Conservation (phyloP, 192 early-diverging fungal genomes). For the Pilaira anomala region DNA sequence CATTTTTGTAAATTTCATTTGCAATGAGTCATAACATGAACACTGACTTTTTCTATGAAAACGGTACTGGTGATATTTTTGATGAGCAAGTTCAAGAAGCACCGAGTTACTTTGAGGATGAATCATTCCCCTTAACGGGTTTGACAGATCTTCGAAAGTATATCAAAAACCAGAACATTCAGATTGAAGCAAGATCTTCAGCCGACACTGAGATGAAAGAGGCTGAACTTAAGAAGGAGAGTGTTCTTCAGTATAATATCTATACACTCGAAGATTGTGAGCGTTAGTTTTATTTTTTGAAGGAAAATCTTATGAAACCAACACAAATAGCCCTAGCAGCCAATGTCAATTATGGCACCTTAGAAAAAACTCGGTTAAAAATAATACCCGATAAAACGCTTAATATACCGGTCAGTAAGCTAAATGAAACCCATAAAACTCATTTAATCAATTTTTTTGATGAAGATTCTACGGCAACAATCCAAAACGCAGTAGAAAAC, state of each 20-base stretch:
- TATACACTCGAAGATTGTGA: constrained; percentile 15
- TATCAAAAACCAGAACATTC: constrained; percentile 10
- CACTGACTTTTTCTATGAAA: constrained; percentile 15
- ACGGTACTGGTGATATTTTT: constrained; percentile 3
- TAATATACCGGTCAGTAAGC: constrained; percentile 9
- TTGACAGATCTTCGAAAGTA: constrained; percentile 13
- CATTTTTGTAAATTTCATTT: background rate
- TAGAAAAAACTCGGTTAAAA: constrained; percentile 16
- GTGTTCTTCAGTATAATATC: constrained; percentile 10
- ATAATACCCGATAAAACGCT: background rate
- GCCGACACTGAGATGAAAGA: constrained; percentile 13
- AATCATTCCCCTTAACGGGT: constrained; percentile 9
- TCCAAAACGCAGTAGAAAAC: constrained; percentile 16
- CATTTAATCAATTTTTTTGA: constrained; percentile 21
- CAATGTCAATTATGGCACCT: constrained; percentile 14
- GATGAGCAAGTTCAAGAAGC: constrained; percentile 3
- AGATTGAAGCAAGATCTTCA: constrained; percentile 9
- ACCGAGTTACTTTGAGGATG: constrained; percentile 3
- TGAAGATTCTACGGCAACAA: constrained; percentile 13
- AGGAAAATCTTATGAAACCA: constrained; percentile 19
- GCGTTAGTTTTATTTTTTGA: constrained; percentile 18
- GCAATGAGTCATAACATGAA: constrained; percentile 1
- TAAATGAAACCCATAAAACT: constrained; percentile 10
- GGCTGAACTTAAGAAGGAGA: constrained; percentile 11
- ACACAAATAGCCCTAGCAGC: constrained; percentile 10